Evolutionary conservation across 2,329 filamentous ascomycete genomes (phyloP), one percentile per base, ranked within the genome.

Genomic region (Pseudogymnoascus sp.): DNA sequence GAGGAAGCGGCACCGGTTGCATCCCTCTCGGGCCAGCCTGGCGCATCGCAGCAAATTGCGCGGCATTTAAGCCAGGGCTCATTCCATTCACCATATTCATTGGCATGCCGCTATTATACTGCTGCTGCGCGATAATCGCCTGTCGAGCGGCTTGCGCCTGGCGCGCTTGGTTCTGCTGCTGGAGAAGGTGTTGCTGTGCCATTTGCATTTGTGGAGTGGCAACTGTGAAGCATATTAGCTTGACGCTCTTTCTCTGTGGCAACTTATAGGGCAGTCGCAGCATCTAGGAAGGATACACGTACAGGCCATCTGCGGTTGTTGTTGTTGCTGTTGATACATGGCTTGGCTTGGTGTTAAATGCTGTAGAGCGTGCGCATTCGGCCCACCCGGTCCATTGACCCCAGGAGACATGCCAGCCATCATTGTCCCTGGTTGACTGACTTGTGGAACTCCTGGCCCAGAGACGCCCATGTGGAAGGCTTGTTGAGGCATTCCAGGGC

Each of bases 321-420:
- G 66, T 61, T 74, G 74, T 61, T 75, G 77, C 61, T 75, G 75
- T 64, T 75, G 73, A 66, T 76, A 74, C 72, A 75, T 74, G 64
- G 76, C 74, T 64, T 78, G 76, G 19, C 60, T 65, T 16, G 88
- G 87, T 70, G 80, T 89, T 61, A 92, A 73, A 72, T 92, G 89
- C 71, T 88, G 86, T 69, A 92, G 76, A 16, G 86, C 86, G 75
- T 91, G 88, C 64, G 83, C 82, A 74, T 85, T 88, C 59, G 79
- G 78, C 60, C 73, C 74, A 37, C 74, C 73, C 63, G 83, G 83
- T 61, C 79, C 82, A 66, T 77, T 78, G 61, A 80, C 81, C 65
- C 87, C 84, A 31, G 87, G 87, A 66, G 88, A 88, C 85, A 92
- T 90, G 63, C 83, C 86, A 66, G 78, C 83, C 88, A 92, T 91